Base-by-base conservation (phyloP, 306 rosid species). In the Castanea sativa region DNA sequence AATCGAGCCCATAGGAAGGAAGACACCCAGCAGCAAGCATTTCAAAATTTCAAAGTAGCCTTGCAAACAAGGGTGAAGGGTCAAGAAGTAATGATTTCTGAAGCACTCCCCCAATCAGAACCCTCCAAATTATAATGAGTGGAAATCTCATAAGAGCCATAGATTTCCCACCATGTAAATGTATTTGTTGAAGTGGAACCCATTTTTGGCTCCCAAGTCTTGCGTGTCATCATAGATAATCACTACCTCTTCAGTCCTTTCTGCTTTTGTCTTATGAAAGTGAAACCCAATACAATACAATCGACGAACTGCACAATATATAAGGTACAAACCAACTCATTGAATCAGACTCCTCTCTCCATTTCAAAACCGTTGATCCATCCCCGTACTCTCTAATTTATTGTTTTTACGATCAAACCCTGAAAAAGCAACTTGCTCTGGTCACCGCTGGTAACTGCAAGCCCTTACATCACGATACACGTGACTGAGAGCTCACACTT, bases 101-200 rank as follows among this genome's bases (percentile, higher is more conserved):
- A 61, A n/a, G 55, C 78, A 86, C 67, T 52, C 61, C 73, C 64
- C 71, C 74, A 78, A 82, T 69, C 78, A 86, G 79, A 88, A 84
- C 82, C 78, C 21, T 85, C 86, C 88, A 90, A 88, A 87, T 80
- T 82, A 60, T 19, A 86, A 82, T 88, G 83, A 90, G 85, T 74
- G 76, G 2, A 49, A 49, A 19, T 78, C 61, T 74, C 56, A 76
- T 82, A 19, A 80, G 59, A 78, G 69, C 77, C n/a, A 45, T 16
- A 71, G 76, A 80, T 76, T 78, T 81, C 63, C 76, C 59, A 77
- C 73, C 80, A 64, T 65, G 3, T n/a, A 1, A 73, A 75, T 81
- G 52, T 68, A 38, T 55, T 0, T 41, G 23, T 52, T 82, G 93
- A 86, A 79, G 23, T 52, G 83, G 93, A 86, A 79, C 87, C 91